These are phyloP conservation scores for Aspergillus sp. DNA, from an alignment of 2,329 filamentous ascomycete species.

Conservation along the genomic window DNA sequence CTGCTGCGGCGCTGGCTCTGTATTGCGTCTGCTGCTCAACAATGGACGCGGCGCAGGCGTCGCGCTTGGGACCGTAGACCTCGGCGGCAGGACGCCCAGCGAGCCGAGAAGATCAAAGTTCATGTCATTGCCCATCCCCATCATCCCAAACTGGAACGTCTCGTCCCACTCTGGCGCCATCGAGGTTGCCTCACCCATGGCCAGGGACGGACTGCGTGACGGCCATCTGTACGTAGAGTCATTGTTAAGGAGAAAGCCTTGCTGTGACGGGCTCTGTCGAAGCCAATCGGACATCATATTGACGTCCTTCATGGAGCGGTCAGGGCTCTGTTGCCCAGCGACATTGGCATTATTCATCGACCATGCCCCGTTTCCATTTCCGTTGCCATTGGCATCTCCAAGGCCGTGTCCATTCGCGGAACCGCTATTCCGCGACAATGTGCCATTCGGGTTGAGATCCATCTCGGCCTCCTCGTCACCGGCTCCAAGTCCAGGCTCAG, in stretches of 20 bases:
- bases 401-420: background rate
- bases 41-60: background rate
- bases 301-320: background rate
- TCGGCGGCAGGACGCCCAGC: background rate
- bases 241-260: background rate
- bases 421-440: background rate
- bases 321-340: background rate
- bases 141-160: background rate
- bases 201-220: background rate
- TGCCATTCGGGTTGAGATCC: background rate
- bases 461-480: background rate
- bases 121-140: background rate
- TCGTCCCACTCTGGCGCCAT: constrained; percentile 6
- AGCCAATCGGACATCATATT: constrained; percentile 6
- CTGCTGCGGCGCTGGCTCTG: background rate
- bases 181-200: constrained; percentile 3
- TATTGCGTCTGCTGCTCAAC: background rate
- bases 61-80: background rate
- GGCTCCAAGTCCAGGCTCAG: background rate
- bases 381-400: background rate
- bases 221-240: background rate
- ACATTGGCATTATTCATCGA: background rate
- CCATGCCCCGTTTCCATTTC: background rate
- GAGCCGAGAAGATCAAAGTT: constrained; percentile 8
- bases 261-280: background rate